Evolutionary conservation across 1,139 yeast species (phyloP).

Genomic region (Zygosaccharomyces pseudobailii): DNA sequence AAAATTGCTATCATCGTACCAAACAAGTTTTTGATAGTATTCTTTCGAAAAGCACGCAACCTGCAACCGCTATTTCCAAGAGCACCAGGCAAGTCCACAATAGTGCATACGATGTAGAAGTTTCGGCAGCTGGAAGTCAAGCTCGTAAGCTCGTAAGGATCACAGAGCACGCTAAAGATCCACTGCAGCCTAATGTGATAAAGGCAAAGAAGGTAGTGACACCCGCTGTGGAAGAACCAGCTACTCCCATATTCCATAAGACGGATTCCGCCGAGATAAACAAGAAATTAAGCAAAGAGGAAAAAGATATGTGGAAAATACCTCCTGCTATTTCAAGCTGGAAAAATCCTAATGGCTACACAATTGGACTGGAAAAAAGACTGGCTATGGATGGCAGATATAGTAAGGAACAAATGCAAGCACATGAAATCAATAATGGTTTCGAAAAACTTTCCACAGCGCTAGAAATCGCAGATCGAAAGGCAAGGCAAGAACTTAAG

Average conservation of each 20-base stretch:
- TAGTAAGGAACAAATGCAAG: constrained; percentile 15
- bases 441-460: constrained; percentile 67
- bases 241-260: constrained; percentile 41
- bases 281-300: constrained; percentile 63
- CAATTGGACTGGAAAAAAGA: constrained; percentile 76
- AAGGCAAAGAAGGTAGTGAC: constrained; percentile 73
- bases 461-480: constrained; percentile 64
- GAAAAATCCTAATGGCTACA: constrained; percentile 91
- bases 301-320: constrained; percentile 76
- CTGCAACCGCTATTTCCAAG: constrained; percentile 24
- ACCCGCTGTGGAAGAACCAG: constrained; percentile 54
- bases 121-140: constrained; percentile 36
- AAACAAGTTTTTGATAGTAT: constrained; percentile 45
- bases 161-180: constrained; percentile 66
- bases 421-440: constrained; percentile 49
- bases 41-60: constrained; percentile 38
- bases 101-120: constrained; percentile 36
- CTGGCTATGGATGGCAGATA: constrained; percentile 54
- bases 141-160: constrained; percentile 42
- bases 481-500: constrained; percentile 67
- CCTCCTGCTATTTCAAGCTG: constrained; percentile 93
- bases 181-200: constrained; percentile 79
- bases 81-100: constrained; percentile 44
- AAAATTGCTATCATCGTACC: constrained; percentile 42
- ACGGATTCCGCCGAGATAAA: constrained; percentile 15